These are phyloP conservation scores for Lagerstroemia speciosa DNA, from an alignment of 345 rosid species.

Conservation along the genomic window DNA sequence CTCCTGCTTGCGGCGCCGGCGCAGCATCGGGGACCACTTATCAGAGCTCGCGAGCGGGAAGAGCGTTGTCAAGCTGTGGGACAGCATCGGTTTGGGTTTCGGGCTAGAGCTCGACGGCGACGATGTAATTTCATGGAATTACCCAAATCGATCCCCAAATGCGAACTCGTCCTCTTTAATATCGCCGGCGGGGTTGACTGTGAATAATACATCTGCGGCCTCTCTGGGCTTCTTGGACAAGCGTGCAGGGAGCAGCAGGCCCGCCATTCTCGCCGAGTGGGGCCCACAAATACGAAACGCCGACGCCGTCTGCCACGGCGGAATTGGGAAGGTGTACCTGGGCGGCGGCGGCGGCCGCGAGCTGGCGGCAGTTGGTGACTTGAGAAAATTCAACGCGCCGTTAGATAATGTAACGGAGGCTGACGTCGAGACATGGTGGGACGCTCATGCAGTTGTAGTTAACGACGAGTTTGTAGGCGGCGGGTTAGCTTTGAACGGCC, in stretches of 20 bases:
- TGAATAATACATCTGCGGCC: slow-evolving; percentile 13
- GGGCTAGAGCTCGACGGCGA: slow-evolving; percentile 19
- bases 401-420: slow-evolving; percentile 31
- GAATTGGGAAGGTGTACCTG: slow-evolving; percentile 37
- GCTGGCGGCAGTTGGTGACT: slow-evolving; percentile 40
- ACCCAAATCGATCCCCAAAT: background rate
- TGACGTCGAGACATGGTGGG: slow-evolving; percentile 43
- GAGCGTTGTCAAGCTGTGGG: slow-evolving; percentile 59
- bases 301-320: slow-evolving; percentile 19
- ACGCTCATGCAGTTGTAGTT: slow-evolving; percentile 42
- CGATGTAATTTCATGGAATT: slow-evolving; percentile 5
- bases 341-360: slow-evolving; percentile 18
- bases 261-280: slow-evolving; percentile 65
- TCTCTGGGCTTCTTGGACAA: slow-evolving; percentile 51
- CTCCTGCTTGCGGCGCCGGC: slow-evolving; percentile 26
- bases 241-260: slow-evolving; percentile 32
- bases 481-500: background rate
- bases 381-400: slow-evolving; percentile 44
- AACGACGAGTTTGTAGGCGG: slow-evolving; percentile 8
- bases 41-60: slow-evolving; percentile 34
- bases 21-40: slow-evolving; percentile 25
- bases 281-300: slow-evolving; percentile 29
- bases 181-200: slow-evolving; percentile 33
- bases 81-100: slow-evolving; percentile 34
- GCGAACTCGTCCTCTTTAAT: slow-evolving; percentile 12